Evolutionary conservation across 306 rosid genomes (phyloP).

Genomic region (Rosa persica): DNA sequence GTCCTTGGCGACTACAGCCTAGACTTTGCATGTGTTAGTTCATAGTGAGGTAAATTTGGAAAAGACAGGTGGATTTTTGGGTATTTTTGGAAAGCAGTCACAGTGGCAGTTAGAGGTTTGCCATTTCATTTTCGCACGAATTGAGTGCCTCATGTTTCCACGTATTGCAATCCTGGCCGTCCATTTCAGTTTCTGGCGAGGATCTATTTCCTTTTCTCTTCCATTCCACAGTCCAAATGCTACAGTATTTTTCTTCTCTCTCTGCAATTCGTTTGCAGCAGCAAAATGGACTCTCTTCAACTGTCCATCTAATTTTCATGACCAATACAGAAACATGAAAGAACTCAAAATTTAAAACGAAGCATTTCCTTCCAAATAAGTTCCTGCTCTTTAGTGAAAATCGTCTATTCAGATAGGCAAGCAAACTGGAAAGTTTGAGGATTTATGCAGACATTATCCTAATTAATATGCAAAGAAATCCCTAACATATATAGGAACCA

Average conservation of each 20-base stretch:
- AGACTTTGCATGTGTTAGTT: neutral
- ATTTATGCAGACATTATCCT: too few species aligned
- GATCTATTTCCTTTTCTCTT: neutral
- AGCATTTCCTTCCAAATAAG: too few species aligned
- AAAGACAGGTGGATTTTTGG: neutral
- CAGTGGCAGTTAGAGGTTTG: neutral
- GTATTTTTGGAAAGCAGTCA: neutral
- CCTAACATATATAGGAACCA: too few species aligned
- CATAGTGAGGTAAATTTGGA: neutral
- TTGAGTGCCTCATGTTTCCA: neutral
- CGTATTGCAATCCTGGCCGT: too few species aligned
- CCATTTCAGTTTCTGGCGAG: neutral
- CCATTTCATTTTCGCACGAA: neutral
- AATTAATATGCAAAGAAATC: too few species aligned
- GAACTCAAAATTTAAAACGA: neutral
- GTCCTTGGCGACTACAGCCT: constrained; percentile 9
- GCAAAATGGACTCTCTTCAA: neutral
- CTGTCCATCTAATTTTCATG: neutral
- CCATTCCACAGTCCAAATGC: neutral
- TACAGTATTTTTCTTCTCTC: neutral
- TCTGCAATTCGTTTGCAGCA: neutral
- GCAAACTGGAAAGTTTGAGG: too few species aligned
- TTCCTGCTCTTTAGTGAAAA: too few species aligned
- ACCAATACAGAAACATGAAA: neutral
- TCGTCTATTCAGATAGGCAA: too few species aligned